These are phyloP conservation scores for Pythium scleroteichum DNA, from an alignment of 352 stramenopile species.

Conservation along the genomic window DNA sequence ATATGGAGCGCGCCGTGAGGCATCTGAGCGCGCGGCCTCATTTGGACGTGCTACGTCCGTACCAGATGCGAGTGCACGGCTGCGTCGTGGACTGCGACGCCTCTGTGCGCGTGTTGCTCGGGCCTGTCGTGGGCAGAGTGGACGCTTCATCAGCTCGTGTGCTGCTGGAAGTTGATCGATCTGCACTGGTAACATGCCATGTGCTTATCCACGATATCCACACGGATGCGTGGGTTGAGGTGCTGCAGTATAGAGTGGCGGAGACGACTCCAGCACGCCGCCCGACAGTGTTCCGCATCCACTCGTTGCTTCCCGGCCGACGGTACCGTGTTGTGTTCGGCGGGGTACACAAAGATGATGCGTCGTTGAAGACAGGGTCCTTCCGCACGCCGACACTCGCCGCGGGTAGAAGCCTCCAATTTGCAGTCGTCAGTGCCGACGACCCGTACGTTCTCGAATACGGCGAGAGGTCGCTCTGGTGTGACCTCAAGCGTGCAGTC, in stretches of 20 bases:
- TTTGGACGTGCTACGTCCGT: conserved; percentile 27
- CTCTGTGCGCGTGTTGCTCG: conserved; percentile 53
- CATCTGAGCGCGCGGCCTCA: conserved; percentile 27
- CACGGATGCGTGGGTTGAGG: conserved; percentile 42
- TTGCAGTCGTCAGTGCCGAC: conserved; percentile 51
- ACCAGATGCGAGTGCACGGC: conserved; percentile 35
- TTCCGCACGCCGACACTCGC: conserved; percentile 58
- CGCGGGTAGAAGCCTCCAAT: conserved; percentile 26
- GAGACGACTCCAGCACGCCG: conserved; percentile 30
- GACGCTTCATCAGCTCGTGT: conserved; percentile 49
- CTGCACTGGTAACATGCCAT: conserved; percentile 45
- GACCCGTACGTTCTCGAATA: conserved; percentile 45
- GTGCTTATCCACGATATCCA: conserved; percentile 45
- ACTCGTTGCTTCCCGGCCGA: conserved; percentile 47
- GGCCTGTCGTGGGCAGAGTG: conserved; percentile 71
- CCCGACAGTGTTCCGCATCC: conserved; percentile 46
- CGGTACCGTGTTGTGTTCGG: conserved; percentile 63
- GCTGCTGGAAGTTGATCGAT: conserved; percentile 60
- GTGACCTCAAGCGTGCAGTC: conserved; percentile 32
- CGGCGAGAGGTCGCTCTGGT: conserved; percentile 53
- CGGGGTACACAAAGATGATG: conserved; percentile 48
- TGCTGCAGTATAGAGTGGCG: conserved; percentile 33
- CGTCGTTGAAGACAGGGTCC: conserved; percentile 26
- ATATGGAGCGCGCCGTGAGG: conserved; percentile 44
- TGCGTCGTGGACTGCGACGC: conserved; percentile 20